These are phyloP conservation scores for Chlorencoelia australis DNA, from an alignment of 2,329 filamentous ascomycete genomes.

Conservation along the genomic window DNA sequence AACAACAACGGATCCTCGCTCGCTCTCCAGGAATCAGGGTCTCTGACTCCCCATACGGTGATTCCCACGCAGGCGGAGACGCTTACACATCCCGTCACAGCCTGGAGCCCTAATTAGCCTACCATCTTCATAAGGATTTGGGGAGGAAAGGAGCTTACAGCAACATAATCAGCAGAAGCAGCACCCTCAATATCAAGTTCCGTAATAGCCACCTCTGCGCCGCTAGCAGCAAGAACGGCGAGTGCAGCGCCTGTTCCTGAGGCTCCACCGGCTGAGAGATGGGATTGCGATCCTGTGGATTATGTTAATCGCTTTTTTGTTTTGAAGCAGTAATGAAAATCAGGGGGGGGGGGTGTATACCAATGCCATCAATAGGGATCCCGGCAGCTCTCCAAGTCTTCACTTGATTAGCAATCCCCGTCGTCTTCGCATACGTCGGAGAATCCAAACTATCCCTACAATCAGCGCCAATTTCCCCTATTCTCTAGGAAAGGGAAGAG, in stretches of 20 bases:
- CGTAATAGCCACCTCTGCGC: constrained; percentile 47
- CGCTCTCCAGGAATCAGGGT: constrained; percentile 41
- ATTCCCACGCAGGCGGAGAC: constrained; percentile 25
- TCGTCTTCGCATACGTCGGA: constrained; percentile 47
- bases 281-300: constrained; percentile 9
- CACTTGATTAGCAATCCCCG: constrained; percentile 46
- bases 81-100: constrained; percentile 22
- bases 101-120: constrained; percentile 4
- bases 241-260: constrained; percentile 9
- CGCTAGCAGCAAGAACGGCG: constrained; percentile 35
- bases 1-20: constrained; percentile 42
- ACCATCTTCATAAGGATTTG: neutral
- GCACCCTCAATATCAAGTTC: constrained; percentile 45
- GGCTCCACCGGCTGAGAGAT: constrained; percentile 9
- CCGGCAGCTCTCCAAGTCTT: constrained; percentile 53
- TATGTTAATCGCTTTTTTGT: constrained; percentile 1
- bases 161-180: constrained; percentile 9
- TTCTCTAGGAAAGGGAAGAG: constrained; percentile 43
- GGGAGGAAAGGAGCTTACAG: constrained; percentile 7
- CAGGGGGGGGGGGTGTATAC: too few species aligned
- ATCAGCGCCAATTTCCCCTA: too few species aligned
- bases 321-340: too few species aligned
- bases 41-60: constrained; percentile 24
- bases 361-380: constrained; percentile 55
- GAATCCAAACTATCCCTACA: constrained; percentile 44